Conservation (phyloP, 2,329 filamentous ascomycete species). For the Calonectria pteridis region DNA sequence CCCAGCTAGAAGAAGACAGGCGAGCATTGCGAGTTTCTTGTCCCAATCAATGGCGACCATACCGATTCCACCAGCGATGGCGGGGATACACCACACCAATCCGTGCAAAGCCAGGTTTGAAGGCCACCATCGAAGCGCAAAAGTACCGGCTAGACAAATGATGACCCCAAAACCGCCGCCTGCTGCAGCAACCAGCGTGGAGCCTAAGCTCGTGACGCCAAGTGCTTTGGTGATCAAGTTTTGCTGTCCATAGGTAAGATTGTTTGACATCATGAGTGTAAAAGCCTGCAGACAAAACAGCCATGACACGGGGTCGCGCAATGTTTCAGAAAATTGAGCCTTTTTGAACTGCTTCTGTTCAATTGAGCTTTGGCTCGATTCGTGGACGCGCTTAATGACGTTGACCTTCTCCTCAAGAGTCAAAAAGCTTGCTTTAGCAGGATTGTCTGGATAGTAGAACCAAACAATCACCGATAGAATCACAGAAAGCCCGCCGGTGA, state of each 20-base stretch:
- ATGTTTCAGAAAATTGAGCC: constrained; percentile 45
- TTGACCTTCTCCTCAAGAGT: constrained; percentile 56
- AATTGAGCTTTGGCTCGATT: constrained; percentile 50
- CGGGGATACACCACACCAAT: constrained; percentile 43
- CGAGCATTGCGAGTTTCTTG: constrained; percentile 37
- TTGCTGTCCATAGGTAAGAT: constrained; percentile 55
- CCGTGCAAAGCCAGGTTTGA: constrained; percentile 47
- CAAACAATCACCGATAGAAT: constrained; percentile 50
- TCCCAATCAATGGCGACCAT: constrained; percentile 44
- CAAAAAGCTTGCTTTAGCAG: constrained; percentile 53
- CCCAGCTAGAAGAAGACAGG: constrained; percentile 43
- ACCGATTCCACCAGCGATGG: constrained; percentile 43
- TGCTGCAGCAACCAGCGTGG: constrained; percentile 54
- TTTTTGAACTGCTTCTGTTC: constrained; percentile 53
- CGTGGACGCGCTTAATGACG: constrained; percentile 49
- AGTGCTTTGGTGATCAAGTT: constrained; percentile 51
- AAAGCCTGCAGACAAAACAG: constrained; percentile 48
- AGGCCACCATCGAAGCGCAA: constrained; percentile 48
- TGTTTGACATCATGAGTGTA: constrained; percentile 52
- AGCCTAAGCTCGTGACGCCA: constrained; percentile 53
- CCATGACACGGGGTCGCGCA: constrained; percentile 48
- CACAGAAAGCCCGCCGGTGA: constrained; percentile 51
- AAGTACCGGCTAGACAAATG: constrained; percentile 47
- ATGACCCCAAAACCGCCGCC: constrained; percentile 51
- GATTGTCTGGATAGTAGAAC: constrained; percentile 54